Evolutionary conservation across 2,329 filamentous ascomycete species (phyloP).

Genomic region (Hypoxylon sp.): DNA sequence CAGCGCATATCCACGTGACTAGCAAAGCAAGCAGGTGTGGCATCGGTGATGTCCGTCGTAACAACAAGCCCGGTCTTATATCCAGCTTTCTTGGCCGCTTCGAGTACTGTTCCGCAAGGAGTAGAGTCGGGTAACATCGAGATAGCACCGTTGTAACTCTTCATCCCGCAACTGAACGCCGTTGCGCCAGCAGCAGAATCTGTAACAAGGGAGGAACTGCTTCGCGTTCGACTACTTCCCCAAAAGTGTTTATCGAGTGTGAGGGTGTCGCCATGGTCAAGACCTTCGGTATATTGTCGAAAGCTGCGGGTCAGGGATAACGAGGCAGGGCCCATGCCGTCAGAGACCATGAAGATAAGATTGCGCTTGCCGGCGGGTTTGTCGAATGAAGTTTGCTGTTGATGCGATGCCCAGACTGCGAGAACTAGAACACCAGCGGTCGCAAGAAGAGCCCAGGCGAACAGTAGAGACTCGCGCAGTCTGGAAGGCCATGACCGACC

Average conservation of each 20-base stretch:
- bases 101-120: conserved; percentile 91
- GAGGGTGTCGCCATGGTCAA: conserved; percentile 83
- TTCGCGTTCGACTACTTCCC: conserved; percentile 89
- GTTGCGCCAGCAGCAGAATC: conserved; percentile 98
- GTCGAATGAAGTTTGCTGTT: conserved; percentile 64
- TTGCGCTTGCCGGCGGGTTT: conserved; percentile 81
- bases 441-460: conserved; percentile 86
- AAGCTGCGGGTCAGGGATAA: conserved; percentile 89
- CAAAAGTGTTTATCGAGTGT: conserved; percentile 90
- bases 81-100: conserved; percentile 92
- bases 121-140: conserved; percentile 86
- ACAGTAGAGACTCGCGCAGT: conserved; percentile 80
- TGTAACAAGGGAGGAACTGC: conserved; percentile 87
- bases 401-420: conserved; percentile 83
- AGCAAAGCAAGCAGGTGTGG: conserved; percentile 95
- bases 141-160: conserved; percentile 98
- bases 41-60: conserved; percentile 94
- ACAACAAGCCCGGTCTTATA: conserved; percentile 96
- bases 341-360: conserved; percentile 98
- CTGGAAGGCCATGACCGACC: conserved; percentile 57
- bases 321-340: conserved; percentile 97
- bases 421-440: conserved; percentile 84
- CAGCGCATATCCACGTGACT: conserved; percentile 84
- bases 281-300: conserved; percentile 80
- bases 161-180: conserved; percentile 91